phyloP scores from a whole-genome alignment of 2,329 filamentous ascomycete species.

The Incumbomyces delicatus region DNA sequence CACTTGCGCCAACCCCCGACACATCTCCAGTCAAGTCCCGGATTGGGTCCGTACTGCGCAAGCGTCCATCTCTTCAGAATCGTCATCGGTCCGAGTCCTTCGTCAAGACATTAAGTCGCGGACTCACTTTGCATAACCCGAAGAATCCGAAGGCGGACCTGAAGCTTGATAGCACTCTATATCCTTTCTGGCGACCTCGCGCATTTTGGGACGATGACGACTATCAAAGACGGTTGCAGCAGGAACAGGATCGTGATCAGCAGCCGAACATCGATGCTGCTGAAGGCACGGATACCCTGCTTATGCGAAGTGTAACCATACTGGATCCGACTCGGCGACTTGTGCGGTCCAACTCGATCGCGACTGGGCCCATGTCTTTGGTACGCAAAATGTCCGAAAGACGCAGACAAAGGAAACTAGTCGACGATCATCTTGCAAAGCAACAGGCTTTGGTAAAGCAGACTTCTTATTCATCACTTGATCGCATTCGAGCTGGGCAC shows the following conservation, averaged over 20 bases:
- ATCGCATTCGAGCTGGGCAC: conserved; percentile 17
- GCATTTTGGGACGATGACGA: conserved; percentile 53
- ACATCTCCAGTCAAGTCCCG: conserved; percentile 15
- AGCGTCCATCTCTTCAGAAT: conserved; percentile 29
- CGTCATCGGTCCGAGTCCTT: conserved; percentile 32
- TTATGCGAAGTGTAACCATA: background rate
- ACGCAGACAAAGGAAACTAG: conserved; percentile 20
- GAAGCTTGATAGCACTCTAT: conserved; percentile 40
- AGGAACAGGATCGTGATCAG: conserved; percentile 27
- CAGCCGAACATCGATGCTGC: conserved; percentile 47
- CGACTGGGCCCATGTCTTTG: conserved; percentile 31
- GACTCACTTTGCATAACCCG: conserved; percentile 31
- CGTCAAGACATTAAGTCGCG: conserved; percentile 28
- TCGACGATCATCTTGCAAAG: conserved; percentile 4
- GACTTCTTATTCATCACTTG: conserved; percentile 24
- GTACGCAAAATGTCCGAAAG: conserved; percentile 26
- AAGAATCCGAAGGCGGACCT: conserved; percentile 34
- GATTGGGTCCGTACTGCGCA: conserved; percentile 15
- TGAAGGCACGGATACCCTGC: conserved; percentile 37
- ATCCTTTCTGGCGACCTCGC: conserved; percentile 54
- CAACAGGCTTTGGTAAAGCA: conserved; percentile 12
- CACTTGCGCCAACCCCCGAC: conserved; percentile 23
- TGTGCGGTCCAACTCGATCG: conserved; percentile 23
- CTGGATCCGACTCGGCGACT: background rate
- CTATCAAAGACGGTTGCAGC: conserved; percentile 28